These are phyloP conservation scores for Hypoxylon cercidicola DNA, from an alignment of 495 filamentous ascomycete genomes.

Conservation along the genomic window DNA sequence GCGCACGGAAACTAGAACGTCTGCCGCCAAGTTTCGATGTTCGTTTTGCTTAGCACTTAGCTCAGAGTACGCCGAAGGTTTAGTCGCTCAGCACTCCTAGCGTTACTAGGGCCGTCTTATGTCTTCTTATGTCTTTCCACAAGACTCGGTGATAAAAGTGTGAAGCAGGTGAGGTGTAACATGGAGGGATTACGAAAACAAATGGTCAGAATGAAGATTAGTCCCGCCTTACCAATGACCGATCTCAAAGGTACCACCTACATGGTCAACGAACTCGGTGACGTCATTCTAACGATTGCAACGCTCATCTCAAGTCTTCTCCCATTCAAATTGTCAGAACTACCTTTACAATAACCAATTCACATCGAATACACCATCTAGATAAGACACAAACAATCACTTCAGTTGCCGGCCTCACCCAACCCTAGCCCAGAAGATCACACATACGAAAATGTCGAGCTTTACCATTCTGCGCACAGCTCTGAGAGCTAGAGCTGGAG, in stretches of 20 bases:
- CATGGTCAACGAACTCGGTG: slow-evolving; percentile 11
- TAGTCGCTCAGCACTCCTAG: no score
- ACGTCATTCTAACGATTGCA: slow-evolving; percentile 33
- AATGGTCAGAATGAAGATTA: neutral
- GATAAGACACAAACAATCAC: slow-evolving; percentile 4
- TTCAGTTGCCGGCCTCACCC: neutral
- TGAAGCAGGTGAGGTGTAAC: no score
- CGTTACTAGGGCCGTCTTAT: no score
- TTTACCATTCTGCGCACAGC: slow-evolving; percentile 35
- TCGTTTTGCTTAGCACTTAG: no score
- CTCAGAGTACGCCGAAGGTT: no score
- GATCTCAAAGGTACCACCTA: neutral
- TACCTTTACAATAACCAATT: slow-evolving; percentile 4
- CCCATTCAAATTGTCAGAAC: slow-evolving; percentile 8
- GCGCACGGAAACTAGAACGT: no score
- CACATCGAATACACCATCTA: neutral
- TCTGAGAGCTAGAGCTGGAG: slow-evolving; percentile 26
- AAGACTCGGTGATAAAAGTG: no score
- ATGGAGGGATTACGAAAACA: slow-evolving; percentile 11
- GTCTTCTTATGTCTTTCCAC: no score
- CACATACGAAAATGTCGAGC: slow-evolving; percentile 20
- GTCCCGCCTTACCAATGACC: neutral
- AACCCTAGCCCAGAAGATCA: neutral
- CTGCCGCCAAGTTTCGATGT: no score
- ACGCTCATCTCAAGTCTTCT: slow-evolving; percentile 11